These are phyloP conservation scores for Hordeum vulgare DNA, from an alignment of 176 grass and related monocot species.

Conservation along the genomic window MorexV3_pseudomolecules_assembly NC_058518.1:31865201-31865700, in stretches of 20 bases:
- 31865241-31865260: conserved; percentile 66
- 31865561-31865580: background rate
- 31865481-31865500: conserved; percentile 76
- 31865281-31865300: conserved; percentile 55
- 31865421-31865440: conserved; percentile 33
- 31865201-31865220: conserved; percentile 42
- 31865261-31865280: conserved; percentile 51
- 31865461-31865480: conserved; percentile 68
- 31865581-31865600: background rate
- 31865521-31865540: conserved; percentile 73
- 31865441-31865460: conserved; percentile 51
- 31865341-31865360: conserved; percentile 14
- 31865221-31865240: conserved; percentile 51
- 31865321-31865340: conserved; percentile 18
- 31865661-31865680: conserved; percentile 76
- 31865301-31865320: conserved; percentile 56
- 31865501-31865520: conserved; percentile 76
- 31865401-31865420: conserved; percentile 7
- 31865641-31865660: conserved; percentile 59
- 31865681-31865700: conserved; percentile 61
- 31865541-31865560: conserved; percentile 57
- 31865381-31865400: conserved; percentile 50
- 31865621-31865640: conserved; percentile 23
- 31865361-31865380: conserved; percentile 49
- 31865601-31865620: background rate